These are phyloP conservation scores for Pleurotus ostreatus DNA, from an alignment of 768 basidiomycete species.

Conservation along the genomic window DNA sequence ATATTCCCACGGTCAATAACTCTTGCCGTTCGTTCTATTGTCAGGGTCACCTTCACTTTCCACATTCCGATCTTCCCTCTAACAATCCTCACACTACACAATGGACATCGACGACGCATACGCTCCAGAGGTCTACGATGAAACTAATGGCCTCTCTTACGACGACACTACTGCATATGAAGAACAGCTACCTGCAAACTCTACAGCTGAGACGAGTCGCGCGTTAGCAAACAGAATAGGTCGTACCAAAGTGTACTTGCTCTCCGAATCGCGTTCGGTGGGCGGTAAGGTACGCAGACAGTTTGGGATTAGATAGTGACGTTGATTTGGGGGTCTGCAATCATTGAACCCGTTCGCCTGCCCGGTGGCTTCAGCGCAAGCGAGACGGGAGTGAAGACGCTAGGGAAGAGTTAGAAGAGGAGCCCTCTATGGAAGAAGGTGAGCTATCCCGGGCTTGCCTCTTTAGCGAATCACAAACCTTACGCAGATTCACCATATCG, in stretches of 20 bases:
- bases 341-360: slow-evolving; percentile 17
- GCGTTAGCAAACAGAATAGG: slow-evolving; percentile 67
- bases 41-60: slow-evolving; percentile 1
- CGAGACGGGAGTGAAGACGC: slow-evolving; percentile 29
- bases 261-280: slow-evolving; percentile 60
- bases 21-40: too few species aligned
- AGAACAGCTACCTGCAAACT: slow-evolving; percentile 42
- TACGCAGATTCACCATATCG: slow-evolving; percentile 45
- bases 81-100: slow-evolving; percentile 7
- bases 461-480: not conserved
- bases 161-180: slow-evolving; percentile 55
- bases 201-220: slow-evolving; percentile 22
- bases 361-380: slow-evolving; percentile 44
- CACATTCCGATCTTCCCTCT: slow-evolving; percentile 11
- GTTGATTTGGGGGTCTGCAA: slow-evolving; percentile 33
- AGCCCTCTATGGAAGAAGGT: slow-evolving; percentile 31
- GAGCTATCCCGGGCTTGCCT: not conserved
- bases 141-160: slow-evolving; percentile 39
- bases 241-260: slow-evolving; percentile 69
- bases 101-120: slow-evolving; percentile 47
- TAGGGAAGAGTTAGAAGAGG: slow-evolving; percentile 27
- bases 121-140: slow-evolving; percentile 22
- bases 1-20: not conserved
- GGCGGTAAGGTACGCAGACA: slow-evolving; percentile 70
- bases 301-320: slow-evolving; percentile 27